Conservation (phyloP, 2,329 filamentous ascomycete species). For the Rutstroemia sp. region DNA sequence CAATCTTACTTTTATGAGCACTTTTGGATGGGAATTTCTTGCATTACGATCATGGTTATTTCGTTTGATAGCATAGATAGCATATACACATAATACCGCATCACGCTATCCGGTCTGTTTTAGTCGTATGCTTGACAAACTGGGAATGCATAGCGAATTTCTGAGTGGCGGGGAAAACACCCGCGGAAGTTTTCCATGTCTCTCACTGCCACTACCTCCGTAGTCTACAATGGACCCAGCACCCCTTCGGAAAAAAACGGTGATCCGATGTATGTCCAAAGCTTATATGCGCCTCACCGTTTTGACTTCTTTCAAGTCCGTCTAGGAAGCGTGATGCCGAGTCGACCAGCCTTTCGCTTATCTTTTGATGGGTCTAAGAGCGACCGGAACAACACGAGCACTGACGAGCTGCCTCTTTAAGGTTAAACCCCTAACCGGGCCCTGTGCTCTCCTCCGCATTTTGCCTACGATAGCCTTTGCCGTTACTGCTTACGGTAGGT, state of each 20-base stretch:
- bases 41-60: neutral
- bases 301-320: too few relatives aligned
- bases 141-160: too few relatives aligned
- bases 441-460: neutral
- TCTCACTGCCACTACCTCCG: too few relatives aligned
- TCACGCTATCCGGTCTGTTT: neutral
- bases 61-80: neutral
- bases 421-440: neutral
- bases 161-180: too few relatives aligned
- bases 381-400: neutral
- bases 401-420: constrained; percentile 4
- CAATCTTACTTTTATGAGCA: neutral
- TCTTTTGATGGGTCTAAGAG: neutral
- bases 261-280: too few relatives aligned
- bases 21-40: neutral
- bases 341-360: neutral
- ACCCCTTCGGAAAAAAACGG: too few relatives aligned
- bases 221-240: too few relatives aligned
- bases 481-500: neutral
- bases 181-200: too few relatives aligned
- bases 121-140: too few relatives aligned
- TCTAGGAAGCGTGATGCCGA: too few relatives aligned
- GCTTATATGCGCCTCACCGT: too few relatives aligned
- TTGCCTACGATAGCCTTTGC: neutral
- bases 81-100: neutral